These are phyloP conservation scores for Talaromyces sp. DNA, from an alignment of 2,329 filamentous ascomycete genomes.

Conservation along the genomic window DNA sequence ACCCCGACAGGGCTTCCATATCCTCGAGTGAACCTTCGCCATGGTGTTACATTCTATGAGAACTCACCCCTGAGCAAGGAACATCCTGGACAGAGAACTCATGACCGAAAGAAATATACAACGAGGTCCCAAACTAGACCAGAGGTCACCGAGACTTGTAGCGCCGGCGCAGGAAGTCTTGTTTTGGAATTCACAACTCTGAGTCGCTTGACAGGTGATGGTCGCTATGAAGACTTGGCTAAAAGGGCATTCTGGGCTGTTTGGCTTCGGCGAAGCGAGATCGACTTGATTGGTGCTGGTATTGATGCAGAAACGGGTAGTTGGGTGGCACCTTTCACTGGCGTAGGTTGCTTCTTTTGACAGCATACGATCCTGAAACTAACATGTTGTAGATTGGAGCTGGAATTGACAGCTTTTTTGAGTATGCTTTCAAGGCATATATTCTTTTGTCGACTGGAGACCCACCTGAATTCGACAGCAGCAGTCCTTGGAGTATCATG, in stretches of 20 bases:
- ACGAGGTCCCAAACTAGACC: constrained; percentile 30
- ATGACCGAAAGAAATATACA: constrained; percentile 40
- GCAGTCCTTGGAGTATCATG: constrained; percentile 49
- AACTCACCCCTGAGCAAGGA: constrained; percentile 72
- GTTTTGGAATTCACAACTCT: constrained; percentile 90
- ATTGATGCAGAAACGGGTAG: constrained; percentile 87
- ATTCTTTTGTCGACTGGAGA: constrained; percentile 77
- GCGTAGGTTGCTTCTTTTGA: constrained; percentile 40
- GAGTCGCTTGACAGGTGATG: constrained; percentile 80
- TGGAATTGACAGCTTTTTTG: constrained; percentile 96
- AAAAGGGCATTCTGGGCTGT: constrained; percentile 96
- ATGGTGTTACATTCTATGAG: constrained; percentile 87
- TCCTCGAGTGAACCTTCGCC: constrained; percentile 83
- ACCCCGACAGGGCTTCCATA: constrained; percentile 90
- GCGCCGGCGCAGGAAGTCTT: constrained; percentile 90
- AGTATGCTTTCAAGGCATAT: constrained; percentile 93
- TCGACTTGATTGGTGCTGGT: constrained; percentile 83
- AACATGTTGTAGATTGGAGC: constrained; percentile 65
- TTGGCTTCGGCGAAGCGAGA: constrained; percentile 81
- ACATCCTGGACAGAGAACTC: constrained; percentile 45
- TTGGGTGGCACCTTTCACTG: constrained; percentile 86
- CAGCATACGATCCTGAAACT: background rate
- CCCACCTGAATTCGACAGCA: constrained; percentile 31
- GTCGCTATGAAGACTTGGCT: constrained; percentile 80
- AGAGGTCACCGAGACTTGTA: constrained; percentile 94